Evolutionary conservation across 192 early-diverging fungal species (phyloP), one percentile per base, ranked within the genome.

Genomic region (Umbelopsis sp.): DNA sequence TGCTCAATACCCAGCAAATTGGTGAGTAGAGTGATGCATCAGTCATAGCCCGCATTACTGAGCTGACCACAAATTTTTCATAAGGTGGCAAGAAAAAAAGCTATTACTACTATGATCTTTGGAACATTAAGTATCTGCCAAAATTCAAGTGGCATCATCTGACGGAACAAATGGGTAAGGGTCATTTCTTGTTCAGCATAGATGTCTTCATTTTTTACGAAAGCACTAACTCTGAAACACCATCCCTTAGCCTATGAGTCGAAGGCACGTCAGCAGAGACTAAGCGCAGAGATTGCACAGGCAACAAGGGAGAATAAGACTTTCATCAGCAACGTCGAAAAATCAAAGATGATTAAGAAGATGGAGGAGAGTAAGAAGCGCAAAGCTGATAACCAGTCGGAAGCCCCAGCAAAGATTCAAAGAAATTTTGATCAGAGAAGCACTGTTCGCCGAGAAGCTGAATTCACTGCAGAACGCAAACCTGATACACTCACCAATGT

Each of bases 131-230:
- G 80, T 99, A 99, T 72, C 79, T 99, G 36, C 92, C 95, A 36
- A 89, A 91, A 62, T 99, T 99, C 84, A 99, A 99, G 75, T 99
- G 97, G 97, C 81, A 91, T 47, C 91, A 99, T 74, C 78, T 99
- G 62, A 94, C 94, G 16, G 97, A 97, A 71, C 94, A 96, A 78
- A 89, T 98, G 45, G 91, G 75, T 95, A 91, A 76, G n/a, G 32
- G 0, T 12, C 1, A 9, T 3, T 8, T 16, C 17, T 1, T 47
- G 24, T 6, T 3, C 0, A 25, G 3, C 20, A 41, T 44, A 9
- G 21, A 32, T 0, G 25, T 2, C 2, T n/a, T n/a, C n/a, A n/a
- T n/a, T n/a, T n/a, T n/a, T n/a, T n/a, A n/a, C n/a, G 14, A 38
- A 17, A 43, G 26, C n/a, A 14, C 12, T 24, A 16, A 66, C 20